Evolutionary conservation across 2,329 filamentous ascomycete genomes (phyloP).

Genomic region (Allantophomopsis cytisporea): DNA sequence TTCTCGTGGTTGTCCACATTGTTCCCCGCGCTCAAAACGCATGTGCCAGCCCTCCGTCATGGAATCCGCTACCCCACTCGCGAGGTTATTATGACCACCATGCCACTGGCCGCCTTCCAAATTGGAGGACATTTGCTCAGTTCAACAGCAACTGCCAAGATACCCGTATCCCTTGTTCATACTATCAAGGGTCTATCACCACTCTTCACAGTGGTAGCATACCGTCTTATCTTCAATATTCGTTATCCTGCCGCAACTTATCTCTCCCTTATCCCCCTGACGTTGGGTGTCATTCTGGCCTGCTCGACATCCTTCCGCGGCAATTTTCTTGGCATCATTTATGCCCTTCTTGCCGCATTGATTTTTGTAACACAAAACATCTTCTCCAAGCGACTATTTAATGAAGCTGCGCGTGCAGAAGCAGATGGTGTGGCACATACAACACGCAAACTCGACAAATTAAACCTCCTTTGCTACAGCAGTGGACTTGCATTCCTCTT

Average conservation of each 20-base stretch:
- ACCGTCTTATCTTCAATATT: conserved; percentile 79
- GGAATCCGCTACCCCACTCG: conserved; percentile 69
- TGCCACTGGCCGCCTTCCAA: conserved; percentile 89
- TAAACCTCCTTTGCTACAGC: conserved; percentile 95
- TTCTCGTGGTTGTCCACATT: conserved; percentile 62
- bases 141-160: conserved; percentile 85
- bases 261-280: conserved; percentile 78
- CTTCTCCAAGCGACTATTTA: conserved; percentile 95
- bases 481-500: conserved; percentile 82
- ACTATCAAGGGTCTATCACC: conserved; percentile 97
- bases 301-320: conserved; percentile 86
- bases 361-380: conserved; percentile 98
- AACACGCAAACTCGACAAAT: conserved; percentile 80
- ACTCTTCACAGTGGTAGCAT: conserved; percentile 87
- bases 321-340: conserved; percentile 80
- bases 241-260: conserved; percentile 81
- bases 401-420: conserved; percentile 78
- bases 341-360: conserved; percentile 78
- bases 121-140: conserved; percentile 88
- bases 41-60: conserved; percentile 68
- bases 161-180: conserved; percentile 92
- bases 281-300: conserved; percentile 86
- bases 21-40: conserved; percentile 56
- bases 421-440: conserved; percentile 50
- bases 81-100: conserved; percentile 72